Evolutionary conservation across 306 rosid genomes (phyloP).

Genomic region (Quercus ilex): DNA sequence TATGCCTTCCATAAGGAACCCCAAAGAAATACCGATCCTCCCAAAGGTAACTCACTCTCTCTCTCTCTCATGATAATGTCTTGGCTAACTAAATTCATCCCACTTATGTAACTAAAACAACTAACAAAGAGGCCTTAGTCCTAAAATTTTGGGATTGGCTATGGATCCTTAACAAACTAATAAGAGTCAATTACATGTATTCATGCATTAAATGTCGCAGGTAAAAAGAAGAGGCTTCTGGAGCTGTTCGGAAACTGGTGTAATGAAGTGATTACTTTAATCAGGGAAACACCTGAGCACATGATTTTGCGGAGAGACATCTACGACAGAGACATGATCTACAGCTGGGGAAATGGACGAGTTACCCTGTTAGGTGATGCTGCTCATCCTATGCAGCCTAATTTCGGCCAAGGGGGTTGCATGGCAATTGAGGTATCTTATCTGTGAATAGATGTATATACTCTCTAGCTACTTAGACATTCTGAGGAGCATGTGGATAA

Average conservation of each 20-base stretch:
- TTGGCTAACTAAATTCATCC: neutral
- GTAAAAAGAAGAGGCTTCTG: conserved; percentile 33
- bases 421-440: conserved; percentile 42
- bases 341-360: conserved; percentile 40
- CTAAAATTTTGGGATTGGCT: too few relatives aligned
- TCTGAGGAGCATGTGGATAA: too few relatives aligned
- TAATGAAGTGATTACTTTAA: conserved; percentile 31
- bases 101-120: too few relatives aligned
- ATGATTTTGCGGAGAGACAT: conserved; percentile 42
- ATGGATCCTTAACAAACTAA: too few relatives aligned
- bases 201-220: conserved; percentile 9
- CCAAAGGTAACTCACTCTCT: conserved; percentile 19
- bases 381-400: conserved; percentile 51
- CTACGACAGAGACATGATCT: conserved; percentile 42
- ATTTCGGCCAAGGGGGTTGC: conserved; percentile 47
- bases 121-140: too few relatives aligned
- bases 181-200: neutral
- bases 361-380: conserved; percentile 48
- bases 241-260: conserved; percentile 40
- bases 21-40: conserved; percentile 13
- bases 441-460: neutral
- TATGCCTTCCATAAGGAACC: conserved; percentile 47
- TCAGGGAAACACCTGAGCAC: conserved; percentile 39
- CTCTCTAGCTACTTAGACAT: too few relatives aligned
- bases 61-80: neutral